phyloP scores from a whole-genome alignment of 306 rosid species.

The Geum urbanum region DNA sequence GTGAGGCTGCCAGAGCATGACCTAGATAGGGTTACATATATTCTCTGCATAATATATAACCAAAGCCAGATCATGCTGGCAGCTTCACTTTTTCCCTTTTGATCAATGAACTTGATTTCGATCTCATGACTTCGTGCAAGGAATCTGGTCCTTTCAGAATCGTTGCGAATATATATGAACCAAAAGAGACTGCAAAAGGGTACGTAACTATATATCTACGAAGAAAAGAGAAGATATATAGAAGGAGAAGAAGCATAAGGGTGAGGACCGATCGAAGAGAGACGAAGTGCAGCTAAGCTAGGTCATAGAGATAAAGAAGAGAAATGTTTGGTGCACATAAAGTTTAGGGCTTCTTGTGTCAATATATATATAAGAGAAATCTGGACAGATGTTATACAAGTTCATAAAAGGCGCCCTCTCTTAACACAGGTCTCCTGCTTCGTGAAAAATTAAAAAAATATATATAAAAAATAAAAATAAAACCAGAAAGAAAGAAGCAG shows the following conservation, averaged over 20 bases:
- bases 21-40: conserved; percentile 73
- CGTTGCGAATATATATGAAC: not conserved
- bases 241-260: not conserved
- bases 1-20: conserved; percentile 99
- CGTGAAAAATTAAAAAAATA: too few relatives aligned
- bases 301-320: not conserved
- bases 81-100: conserved; percentile 95
- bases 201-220: not conserved
- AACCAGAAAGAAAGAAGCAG: conserved; percentile 18
- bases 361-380: conserved; percentile 1
- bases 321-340: not conserved
- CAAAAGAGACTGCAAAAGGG: not conserved
- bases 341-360: not conserved
- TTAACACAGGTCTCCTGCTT: not conserved
- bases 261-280: not conserved
- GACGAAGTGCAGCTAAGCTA: not conserved
- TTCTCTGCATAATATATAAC: not conserved
- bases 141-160: not conserved
- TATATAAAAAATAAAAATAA: too few relatives aligned
- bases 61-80: conserved; percentile 96
- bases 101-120: conserved; percentile 25
- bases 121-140: not conserved
- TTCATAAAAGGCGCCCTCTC: conserved; percentile 6
- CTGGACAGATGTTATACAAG: conserved; percentile 12
- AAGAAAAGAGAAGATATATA: not conserved